These are phyloP conservation scores for Rhizophora mangle DNA, from an alignment of 345 rosid genomes.

Conservation along the genomic window DNA sequence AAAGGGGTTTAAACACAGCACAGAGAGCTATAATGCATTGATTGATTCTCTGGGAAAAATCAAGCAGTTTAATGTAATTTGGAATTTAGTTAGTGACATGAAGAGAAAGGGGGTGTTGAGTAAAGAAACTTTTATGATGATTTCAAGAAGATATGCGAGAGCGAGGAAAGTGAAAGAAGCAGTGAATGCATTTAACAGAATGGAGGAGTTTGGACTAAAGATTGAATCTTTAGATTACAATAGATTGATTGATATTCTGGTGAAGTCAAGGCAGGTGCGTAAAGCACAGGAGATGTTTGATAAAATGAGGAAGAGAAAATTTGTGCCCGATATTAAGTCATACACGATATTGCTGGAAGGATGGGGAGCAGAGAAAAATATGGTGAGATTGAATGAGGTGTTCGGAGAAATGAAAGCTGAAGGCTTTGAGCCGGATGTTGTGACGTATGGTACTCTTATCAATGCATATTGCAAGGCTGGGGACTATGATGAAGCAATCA, in stretches of 20 bases:
- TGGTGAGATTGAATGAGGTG: conserved; percentile 59
- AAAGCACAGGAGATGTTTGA: conserved; percentile 85
- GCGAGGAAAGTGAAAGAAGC: conserved; percentile 73
- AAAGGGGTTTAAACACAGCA: conserved; percentile 47
- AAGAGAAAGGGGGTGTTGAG: conserved; percentile 50
- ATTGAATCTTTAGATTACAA: conserved; percentile 56
- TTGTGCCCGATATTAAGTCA: conserved; percentile 63
- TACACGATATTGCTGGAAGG: conserved; percentile 78
- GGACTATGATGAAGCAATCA: conserved; percentile 53
- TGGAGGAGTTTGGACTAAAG: conserved; percentile 67
- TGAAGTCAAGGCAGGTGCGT: conserved; percentile 65
- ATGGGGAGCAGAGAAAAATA: conserved; percentile 68
- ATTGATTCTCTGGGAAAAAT: conserved; percentile 82
- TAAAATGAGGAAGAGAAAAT: conserved; percentile 62
- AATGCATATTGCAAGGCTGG: conserved; percentile 63
- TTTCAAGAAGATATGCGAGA: conserved; percentile 70
- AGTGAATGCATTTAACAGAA: conserved; percentile 57
- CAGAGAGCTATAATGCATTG: conserved; percentile 63
- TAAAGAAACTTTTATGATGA: conserved; percentile 69
- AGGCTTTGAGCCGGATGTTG: conserved; percentile 79
- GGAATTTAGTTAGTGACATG: conserved; percentile 69
- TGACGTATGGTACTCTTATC: conserved; percentile 68
- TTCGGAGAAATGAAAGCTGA: conserved; percentile 67
- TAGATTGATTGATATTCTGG: conserved; percentile 57
- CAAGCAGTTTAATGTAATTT: conserved; percentile 66